These are phyloP conservation scores for Wallacemonas sp. DNA, from an alignment of 208 protist species.

Conservation along the genomic window DNA sequence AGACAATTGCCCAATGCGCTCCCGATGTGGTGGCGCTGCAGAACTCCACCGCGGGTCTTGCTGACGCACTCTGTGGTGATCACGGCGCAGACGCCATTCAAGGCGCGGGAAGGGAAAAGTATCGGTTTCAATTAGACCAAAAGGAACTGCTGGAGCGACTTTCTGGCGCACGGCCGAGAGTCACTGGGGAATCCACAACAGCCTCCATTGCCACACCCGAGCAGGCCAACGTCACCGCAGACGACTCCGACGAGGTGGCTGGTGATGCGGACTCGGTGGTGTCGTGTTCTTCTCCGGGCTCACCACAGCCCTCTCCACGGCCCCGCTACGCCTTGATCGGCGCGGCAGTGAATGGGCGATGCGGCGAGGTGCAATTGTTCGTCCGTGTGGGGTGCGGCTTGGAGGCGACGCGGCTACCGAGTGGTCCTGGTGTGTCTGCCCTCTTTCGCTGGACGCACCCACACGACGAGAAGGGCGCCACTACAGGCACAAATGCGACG, in stretches of 20 bases:
- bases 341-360: constrained; percentile 60
- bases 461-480: not conserved
- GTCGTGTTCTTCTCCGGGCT: not conserved
- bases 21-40: constrained; percentile 83
- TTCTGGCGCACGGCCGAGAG: too few relatives aligned
- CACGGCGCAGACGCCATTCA: not conserved
- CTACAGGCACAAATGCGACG: not conserved
- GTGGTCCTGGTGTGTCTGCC: constrained; percentile 47
- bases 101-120: too few relatives aligned
- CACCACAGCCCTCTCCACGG: not conserved
- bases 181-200: too few relatives aligned
- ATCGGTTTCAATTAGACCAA: too few relatives aligned
- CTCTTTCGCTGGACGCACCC: constrained; percentile 28
- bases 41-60: constrained; percentile 59
- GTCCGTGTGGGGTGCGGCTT: constrained; percentile 38
- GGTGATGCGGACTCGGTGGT: not conserved
- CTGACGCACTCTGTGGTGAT: constrained; percentile 29
- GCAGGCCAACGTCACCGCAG: not conserved
- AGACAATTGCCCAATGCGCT: constrained; percentile 36
- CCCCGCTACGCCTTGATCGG: constrained; percentile 59
- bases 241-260: not conserved
- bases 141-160: not conserved
- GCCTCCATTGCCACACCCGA: not conserved
- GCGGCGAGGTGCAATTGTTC: constrained; percentile 74
- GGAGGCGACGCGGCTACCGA: constrained; percentile 42